Evolutionary conservation across 345 rosid genomes (phyloP), one percentile per base, ranked within the genome.

Genomic region (Gossypium thurberi): DNA sequence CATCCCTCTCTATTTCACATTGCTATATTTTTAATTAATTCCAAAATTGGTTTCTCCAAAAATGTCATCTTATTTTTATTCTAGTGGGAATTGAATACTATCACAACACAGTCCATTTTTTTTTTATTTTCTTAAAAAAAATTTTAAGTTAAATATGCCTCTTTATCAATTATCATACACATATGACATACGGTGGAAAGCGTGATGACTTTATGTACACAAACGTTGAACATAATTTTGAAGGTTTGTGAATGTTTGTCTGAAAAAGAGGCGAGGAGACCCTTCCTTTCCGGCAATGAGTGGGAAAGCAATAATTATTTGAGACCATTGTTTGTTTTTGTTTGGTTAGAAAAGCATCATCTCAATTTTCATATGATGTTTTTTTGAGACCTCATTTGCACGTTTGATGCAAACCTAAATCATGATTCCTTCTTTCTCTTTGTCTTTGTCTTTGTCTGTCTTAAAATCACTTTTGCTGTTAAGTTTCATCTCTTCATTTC

Each of bases 231-330:
- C 71, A 8, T 11, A 28, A 9, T 1, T 2, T 15, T 9, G 14
- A n/a, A 8, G 21, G 17, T 67, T 52, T 60, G 3, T 26, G 9
- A 12, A 20, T 42, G 11, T 62, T 60, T 73, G 64, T 73, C 18
- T 8, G 50, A 28, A 52, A 25, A 78, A 73, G 25, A 60, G 47
- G 48, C 1, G 5, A 25, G 48, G 62, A 47, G 46, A 23, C 61
- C 76, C 72, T 18, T 65, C 58, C 26, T 74, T 70, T 56, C 69
- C 73, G 73, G 73, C 42, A 42, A 65, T 12, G 62, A 67, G 72
- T 65, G 65, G 58, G 65, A n/a, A 44, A 25, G 11, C 25, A 50
- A 68, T 26, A 50, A 68, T 68, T 40, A 26, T 47, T 48, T 48
- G 8, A 15, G 71, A 48, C 71, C 26, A 10, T 57, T 18, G 25